These are phyloP conservation scores for Salvia splendens DNA, from an alignment of 257 asterid species.

Conservation along the genomic window DNA sequence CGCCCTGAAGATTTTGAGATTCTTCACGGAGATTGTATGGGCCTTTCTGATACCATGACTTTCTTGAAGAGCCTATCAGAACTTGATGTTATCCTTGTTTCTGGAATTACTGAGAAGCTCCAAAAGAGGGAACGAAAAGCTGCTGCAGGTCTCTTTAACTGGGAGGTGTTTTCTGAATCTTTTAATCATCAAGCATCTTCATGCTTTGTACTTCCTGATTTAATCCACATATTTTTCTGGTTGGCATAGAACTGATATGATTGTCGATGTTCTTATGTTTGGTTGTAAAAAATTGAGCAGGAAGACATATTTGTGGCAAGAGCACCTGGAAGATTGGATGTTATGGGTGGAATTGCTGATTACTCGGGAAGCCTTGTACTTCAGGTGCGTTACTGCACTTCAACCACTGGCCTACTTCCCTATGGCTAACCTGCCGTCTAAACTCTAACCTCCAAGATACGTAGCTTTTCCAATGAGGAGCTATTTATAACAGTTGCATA, in stretches of 20 bases:
- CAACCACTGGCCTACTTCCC: neutral
- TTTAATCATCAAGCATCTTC: too few relatives aligned
- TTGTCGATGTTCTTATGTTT: conserved; percentile 7
- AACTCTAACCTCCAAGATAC: neutral
- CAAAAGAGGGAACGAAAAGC: conserved; percentile 83
- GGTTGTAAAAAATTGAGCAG: conserved; percentile 35
- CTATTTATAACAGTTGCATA: too few relatives aligned
- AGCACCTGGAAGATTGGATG: conserved; percentile 99
- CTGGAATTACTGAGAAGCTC: conserved; percentile 62
- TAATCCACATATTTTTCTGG: neutral
- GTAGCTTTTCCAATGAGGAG: too few relatives aligned
- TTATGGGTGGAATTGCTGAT: conserved; percentile 99
- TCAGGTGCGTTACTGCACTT: conserved; percentile 55
- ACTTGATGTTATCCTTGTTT: conserved; percentile 53
- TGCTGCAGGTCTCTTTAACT: conserved; percentile 85
- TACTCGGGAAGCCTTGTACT: conserved; percentile 98
- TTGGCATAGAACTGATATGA: neutral
- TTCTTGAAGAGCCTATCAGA: conserved; percentile 86
- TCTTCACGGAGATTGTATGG: conserved; percentile 89
- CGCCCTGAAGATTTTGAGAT: conserved; percentile 65
- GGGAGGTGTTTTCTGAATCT: conserved; percentile 67
- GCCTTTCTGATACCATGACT: conserved; percentile 78
- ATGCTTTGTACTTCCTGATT: neutral
- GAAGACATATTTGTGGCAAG: conserved; percentile 89
- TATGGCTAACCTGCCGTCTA: too few relatives aligned